phyloP scores from a whole-genome alignment of 257 asterid species.

The Craterostigma plantagineum region DNA sequence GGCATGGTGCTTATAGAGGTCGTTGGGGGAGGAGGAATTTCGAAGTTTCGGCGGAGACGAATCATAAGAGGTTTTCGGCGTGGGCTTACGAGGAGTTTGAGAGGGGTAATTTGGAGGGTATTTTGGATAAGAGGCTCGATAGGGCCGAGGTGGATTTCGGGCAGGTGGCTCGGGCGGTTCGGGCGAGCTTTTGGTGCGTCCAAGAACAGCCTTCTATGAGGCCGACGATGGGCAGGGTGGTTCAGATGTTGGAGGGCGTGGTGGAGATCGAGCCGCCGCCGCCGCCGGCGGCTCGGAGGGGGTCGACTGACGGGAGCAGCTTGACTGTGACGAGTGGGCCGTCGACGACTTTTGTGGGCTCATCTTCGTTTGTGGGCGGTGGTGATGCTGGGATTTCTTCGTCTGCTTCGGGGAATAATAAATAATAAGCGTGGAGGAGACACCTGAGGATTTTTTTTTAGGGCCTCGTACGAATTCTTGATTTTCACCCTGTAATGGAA shows the following conservation, averaged over 20 bases:
- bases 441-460: too few relatives aligned
- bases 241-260: slow-evolving; percentile 82
- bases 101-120: slow-evolving; percentile 61
- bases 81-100: slow-evolving; percentile 79
- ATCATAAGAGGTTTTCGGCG: slow-evolving; percentile 50
- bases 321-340: too few relatives aligned
- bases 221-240: slow-evolving; percentile 84
- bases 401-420: too few relatives aligned
- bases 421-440: too few relatives aligned
- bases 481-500: too few relatives aligned
- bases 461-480: too few relatives aligned
- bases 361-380: too few relatives aligned
- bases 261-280: slow-evolving; percentile 8
- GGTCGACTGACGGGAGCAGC: too few relatives aligned
- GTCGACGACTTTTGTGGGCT: too few relatives aligned
- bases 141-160: slow-evolving; percentile 37
- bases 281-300: too few relatives aligned
- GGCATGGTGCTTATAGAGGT: slow-evolving; percentile 93
- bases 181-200: slow-evolving; percentile 91
- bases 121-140: slow-evolving; percentile 40
- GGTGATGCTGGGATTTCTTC: too few relatives aligned
- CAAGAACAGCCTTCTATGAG: slow-evolving; percentile 75
- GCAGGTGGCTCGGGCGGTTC: slow-evolving; percentile 42
- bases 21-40: slow-evolving; percentile 78
- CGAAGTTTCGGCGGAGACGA: slow-evolving; percentile 28